These are phyloP conservation scores for Fusarium anthophilum DNA, from an alignment of 2,329 filamentous ascomycete species.

Conservation along the genomic window DNA sequence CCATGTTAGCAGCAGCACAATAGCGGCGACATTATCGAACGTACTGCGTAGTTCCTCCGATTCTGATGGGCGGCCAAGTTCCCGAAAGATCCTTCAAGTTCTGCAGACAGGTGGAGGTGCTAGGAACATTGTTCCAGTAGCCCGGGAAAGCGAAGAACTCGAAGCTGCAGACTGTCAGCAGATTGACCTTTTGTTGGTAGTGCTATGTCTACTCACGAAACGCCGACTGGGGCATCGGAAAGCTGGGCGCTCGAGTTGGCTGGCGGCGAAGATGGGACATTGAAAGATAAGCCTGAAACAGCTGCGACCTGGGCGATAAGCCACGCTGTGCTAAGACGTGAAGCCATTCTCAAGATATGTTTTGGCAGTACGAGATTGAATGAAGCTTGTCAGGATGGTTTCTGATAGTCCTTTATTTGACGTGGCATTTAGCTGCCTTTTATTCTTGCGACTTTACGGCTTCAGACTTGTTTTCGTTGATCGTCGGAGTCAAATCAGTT, in stretches of 20 bases:
- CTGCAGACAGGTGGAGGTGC: neutral
- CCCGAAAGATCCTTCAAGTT: neutral
- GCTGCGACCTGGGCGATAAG: neutral
- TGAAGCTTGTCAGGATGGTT: neutral
- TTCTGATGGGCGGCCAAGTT: neutral
- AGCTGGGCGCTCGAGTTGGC: neutral
- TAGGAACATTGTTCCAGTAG: neutral
- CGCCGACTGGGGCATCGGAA: neutral
- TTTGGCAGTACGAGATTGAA: neutral
- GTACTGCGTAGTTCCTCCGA: neutral
- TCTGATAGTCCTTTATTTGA: neutral
- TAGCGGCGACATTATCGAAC: rapidly evolving
- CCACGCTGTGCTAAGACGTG: neutral
- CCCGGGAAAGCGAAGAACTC: neutral
- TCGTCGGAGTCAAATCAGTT: neutral
- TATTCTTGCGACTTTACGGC: neutral
- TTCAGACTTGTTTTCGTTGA: neutral
- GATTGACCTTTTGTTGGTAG: rapidly evolving
- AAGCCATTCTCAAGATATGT: neutral
- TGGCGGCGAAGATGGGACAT: neutral
- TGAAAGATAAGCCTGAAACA: neutral
- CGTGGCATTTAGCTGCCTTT: neutral
- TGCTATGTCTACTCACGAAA: neutral
- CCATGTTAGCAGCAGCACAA: neutral
- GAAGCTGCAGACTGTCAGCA: neutral